Conservation (phyloP, 768 basidiomycete genomes). For the Paxillus ammoniavirescens region DNA sequence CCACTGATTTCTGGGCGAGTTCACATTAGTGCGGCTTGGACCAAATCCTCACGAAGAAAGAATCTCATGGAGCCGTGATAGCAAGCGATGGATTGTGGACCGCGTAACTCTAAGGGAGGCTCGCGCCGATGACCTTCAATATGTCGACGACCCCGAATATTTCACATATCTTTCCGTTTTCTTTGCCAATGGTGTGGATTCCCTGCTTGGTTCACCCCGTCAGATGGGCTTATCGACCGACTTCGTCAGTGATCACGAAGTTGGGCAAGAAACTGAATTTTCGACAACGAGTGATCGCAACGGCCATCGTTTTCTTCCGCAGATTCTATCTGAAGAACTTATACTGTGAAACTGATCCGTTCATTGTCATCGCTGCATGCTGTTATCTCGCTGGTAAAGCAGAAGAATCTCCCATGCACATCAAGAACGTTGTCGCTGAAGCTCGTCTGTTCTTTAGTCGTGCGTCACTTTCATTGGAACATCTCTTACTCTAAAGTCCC, state of each 20-base stretch:
- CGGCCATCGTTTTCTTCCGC: conserved; percentile 92
- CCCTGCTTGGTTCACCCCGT: background rate
- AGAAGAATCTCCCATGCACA: conserved; percentile 93
- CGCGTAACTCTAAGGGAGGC: conserved; percentile 71
- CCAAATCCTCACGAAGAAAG: conserved; percentile 5
- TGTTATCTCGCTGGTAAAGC: conserved; percentile 96
- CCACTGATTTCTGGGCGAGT: conserved; percentile 90
- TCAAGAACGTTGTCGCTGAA: conserved; percentile 88
- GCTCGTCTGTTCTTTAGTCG: conserved; percentile 74
- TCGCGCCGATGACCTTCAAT: conserved; percentile 73
- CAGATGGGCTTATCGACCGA: background rate
- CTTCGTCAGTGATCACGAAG: conserved; percentile 69
- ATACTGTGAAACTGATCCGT: conserved; percentile 95
- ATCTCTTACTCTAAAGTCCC: background rate
- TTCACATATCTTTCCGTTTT: conserved; percentile 84
- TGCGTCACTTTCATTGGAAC: conserved; percentile 33
- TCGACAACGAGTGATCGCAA: conserved; percentile 90
- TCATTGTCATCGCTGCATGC: conserved; percentile 89
- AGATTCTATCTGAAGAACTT: conserved; percentile 96
- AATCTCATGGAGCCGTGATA: conserved; percentile 33
- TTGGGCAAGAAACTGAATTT: conserved; percentile 81
- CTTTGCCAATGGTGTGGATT: conserved; percentile 72
- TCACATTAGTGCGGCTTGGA: conserved; percentile 67
- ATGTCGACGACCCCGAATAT: conserved; percentile 74
- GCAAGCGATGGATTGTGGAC: conserved; percentile 92